Base-by-base conservation (phyloP, 2,329 filamentous ascomycete species). In the Catunica adiposa region DNA sequence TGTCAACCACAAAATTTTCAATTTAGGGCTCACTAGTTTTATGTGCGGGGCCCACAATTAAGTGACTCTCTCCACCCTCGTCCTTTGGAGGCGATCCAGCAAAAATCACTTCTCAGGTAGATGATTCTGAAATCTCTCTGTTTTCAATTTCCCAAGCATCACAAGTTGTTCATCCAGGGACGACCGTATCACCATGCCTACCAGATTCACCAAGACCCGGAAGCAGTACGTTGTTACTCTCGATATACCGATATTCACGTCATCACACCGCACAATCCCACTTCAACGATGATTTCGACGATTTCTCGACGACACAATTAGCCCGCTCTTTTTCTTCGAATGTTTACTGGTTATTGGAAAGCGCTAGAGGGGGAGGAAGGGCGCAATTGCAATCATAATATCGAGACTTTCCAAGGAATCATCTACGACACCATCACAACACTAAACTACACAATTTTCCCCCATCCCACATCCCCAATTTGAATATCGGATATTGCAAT, bases 171-270 rank as follows among this genome's bases (percentile, higher is more conserved):
- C 42, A 58, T 66, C 68, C 70, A 54, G 51, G 56, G 53, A 58
- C 56, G 50, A 58, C 56, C 56, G 48, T 50, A 70, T 70, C 74
- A 76, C 71, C 69, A 83, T 83, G 82, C 83, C 83, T 81, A 85
- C 83, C 73, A 76, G 82, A 72, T 76, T 82, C 65, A 78, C 77
- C 68, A 84, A 85, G 75, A 86, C 83, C 73, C 78, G 83, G 74
- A 86, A 86, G 79, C 82, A 82, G 80, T 83, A 82, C 66, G 80
- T 81, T 65, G 58, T 62, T 57, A 37, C 26, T 53, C 44, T 59
- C 44, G 26, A 29, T 54, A 59, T 61, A 62, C 59, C 55, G 61
- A 34, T 34, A 34, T 34, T 34, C 11, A 34, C 29, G 29, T 34
- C 54, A 58, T 59, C 22, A 56, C 31, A 23, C 42, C 31, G 15